Evolutionary conservation across 2,329 filamentous ascomycete species (phyloP).

Genomic region (Venturia aucupariae): DNA sequence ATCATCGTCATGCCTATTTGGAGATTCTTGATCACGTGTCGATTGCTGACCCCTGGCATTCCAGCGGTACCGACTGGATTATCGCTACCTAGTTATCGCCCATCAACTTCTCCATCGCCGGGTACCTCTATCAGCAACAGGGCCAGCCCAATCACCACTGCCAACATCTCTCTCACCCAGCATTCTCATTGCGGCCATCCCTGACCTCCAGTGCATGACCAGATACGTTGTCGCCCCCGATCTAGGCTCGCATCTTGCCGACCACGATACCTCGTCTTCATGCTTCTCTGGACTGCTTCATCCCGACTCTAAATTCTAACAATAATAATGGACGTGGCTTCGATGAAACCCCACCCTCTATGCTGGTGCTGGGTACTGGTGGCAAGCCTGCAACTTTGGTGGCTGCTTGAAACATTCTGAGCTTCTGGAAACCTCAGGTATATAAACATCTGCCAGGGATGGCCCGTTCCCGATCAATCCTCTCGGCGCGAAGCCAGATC

Average conservation of each 20-base stretch:
- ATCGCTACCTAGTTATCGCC: too few species aligned
- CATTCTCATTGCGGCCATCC: neutral
- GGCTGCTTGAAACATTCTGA: neutral
- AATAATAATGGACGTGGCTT: neutral
- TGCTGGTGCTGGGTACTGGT: neutral
- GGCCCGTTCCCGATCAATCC: neutral
- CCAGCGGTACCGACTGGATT: neutral
- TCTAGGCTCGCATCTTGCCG: neutral
- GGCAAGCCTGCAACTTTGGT: neutral
- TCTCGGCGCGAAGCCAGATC: neutral
- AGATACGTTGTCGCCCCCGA: neutral
- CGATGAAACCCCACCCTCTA: too few species aligned
- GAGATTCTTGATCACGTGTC: neutral
- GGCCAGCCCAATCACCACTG: neutral
- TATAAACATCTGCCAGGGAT: neutral
- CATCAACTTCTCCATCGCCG: too few species aligned
- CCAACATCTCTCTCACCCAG: neutral
- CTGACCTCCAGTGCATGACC: neutral
- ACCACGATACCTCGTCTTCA: neutral
- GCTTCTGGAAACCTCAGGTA: conserved; percentile 8
- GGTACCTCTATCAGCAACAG: neutral
- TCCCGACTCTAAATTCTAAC: neutral
- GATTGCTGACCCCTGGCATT: neutral
- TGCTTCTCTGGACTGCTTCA: neutral
- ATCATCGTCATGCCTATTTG: neutral